These are phyloP conservation scores for Stephania yunnanensis DNA, from an alignment of 164 flowering plant species.

Conservation along the genomic window DNA sequence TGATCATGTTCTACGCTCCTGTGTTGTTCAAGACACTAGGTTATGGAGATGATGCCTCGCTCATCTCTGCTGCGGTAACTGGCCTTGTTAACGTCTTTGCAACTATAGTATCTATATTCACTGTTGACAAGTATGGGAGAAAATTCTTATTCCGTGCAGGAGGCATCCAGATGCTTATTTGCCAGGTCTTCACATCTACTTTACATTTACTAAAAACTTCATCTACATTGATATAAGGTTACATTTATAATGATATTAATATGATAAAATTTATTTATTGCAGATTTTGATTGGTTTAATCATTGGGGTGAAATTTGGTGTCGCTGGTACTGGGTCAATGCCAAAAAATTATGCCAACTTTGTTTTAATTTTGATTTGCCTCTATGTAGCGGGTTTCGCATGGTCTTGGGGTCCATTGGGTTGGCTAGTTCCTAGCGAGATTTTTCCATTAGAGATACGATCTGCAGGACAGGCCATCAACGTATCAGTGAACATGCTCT, in stretches of 20 bases:
- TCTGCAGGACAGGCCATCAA: conserved; percentile 30
- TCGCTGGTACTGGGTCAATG: conserved; percentile 16
- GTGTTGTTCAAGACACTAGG: conserved; percentile 27
- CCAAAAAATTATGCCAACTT: conserved; percentile 11
- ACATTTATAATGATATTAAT: neutral
- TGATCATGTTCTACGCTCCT: conserved; percentile 33
- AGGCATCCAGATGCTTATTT: conserved; percentile 27
- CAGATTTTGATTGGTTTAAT: conserved; percentile 17
- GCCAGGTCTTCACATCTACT: conserved; percentile 15
- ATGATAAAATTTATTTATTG: neutral
- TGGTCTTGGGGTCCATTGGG: conserved; percentile 35
- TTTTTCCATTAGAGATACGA: conserved; percentile 29
- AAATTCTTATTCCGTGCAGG: conserved; percentile 26
- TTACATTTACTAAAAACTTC: neutral
- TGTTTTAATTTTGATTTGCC: conserved; percentile 19
- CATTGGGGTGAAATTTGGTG: conserved; percentile 22
- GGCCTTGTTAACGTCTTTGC: conserved; percentile 26
- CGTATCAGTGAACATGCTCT: conserved; percentile 28
- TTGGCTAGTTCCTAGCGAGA: conserved; percentile 32
- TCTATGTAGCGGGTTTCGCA: conserved; percentile 27
- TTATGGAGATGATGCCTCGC: conserved; percentile 21
- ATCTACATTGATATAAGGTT: neutral
- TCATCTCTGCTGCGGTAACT: conserved; percentile 23
- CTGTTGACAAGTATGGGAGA: conserved; percentile 21
- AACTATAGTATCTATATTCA: conserved; percentile 17